Evolutionary conservation across 2,329 filamentous ascomycete species (phyloP).

Genomic region (Torrubiella hemipterigena): DNA sequence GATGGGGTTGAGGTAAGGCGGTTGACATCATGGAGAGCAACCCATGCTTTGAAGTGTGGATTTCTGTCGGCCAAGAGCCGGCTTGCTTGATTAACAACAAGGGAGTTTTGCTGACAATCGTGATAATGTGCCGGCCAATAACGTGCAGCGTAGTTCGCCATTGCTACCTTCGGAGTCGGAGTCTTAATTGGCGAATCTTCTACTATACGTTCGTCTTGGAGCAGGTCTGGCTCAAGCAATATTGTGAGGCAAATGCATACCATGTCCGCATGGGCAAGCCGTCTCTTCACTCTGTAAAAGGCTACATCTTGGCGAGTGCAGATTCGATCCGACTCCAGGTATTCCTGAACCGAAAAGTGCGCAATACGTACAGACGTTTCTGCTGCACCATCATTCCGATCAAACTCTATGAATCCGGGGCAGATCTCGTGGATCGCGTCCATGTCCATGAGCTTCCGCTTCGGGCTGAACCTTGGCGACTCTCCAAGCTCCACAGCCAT

Average conservation of each 20-base stretch:
- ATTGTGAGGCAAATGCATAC: conserved; percentile 1
- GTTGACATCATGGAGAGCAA: too few species aligned
- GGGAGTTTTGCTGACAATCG: too few species aligned
- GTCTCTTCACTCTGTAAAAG: background rate
- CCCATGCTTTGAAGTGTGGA: too few species aligned
- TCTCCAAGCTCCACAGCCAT: background rate
- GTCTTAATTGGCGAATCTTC: background rate
- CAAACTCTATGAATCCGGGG: too few species aligned
- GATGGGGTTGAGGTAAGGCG: too few species aligned
- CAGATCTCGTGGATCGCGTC: background rate
- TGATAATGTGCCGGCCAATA: conserved; percentile 2
- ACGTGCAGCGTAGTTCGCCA: background rate
- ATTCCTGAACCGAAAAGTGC: conserved; percentile 4
- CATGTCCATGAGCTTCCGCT: too few species aligned
- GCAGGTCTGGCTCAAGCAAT: too few species aligned
- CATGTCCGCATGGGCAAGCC: background rate
- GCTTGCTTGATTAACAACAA: background rate
- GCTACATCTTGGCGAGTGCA: background rate
- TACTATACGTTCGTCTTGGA: background rate
- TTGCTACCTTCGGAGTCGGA: conserved; percentile 1
- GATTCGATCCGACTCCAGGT: conserved; percentile 1
- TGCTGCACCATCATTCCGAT: background rate
- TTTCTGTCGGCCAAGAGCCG: background rate
- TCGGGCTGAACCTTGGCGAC: background rate
- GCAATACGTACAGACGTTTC: conserved; percentile 1